phyloP scores from a whole-genome alignment of 305 asterid species.

The Salvia sclarea region DNA sequence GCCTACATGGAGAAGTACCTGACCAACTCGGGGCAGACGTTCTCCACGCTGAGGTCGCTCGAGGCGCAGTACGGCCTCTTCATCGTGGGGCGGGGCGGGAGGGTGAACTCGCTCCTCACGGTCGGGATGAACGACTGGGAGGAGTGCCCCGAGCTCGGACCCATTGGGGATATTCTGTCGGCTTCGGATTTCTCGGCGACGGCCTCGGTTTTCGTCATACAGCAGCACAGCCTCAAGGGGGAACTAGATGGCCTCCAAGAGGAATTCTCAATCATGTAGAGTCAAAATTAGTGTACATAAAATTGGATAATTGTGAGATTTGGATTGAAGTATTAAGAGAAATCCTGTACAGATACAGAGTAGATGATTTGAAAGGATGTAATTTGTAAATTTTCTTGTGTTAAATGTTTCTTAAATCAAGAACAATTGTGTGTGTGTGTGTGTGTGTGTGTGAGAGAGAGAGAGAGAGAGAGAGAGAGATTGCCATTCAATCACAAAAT shows the following conservation, averaged over 20 bases:
- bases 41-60: constrained; percentile 68
- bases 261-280: constrained; percentile 83
- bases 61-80: constrained; percentile 86
- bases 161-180: constrained; percentile 84
- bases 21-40: constrained; percentile 86
- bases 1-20: constrained; percentile 90
- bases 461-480: neutral
- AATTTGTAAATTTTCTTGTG: neutral
- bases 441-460: neutral
- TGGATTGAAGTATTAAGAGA: neutral
- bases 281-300: neutral
- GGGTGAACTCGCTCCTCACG: constrained; percentile 77
- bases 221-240: constrained; percentile 80
- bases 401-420: neutral
- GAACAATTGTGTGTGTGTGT: too few relatives aligned
- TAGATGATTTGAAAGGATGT: neutral
- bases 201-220: constrained; percentile 81
- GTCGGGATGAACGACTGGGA: constrained; percentile 98
- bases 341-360: neutral
- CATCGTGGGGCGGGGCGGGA: constrained; percentile 83
- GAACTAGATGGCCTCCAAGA: constrained; percentile 90
- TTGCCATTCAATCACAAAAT: neutral
- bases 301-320: neutral
- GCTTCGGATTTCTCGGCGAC: constrained; percentile 78
- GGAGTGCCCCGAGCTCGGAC: constrained; percentile 96